Evolutionary conservation across 1,284 basidiomycete species (phyloP), one percentile per base, ranked within the genome.

Genomic region (Papiliotrema flavescens): DNA sequence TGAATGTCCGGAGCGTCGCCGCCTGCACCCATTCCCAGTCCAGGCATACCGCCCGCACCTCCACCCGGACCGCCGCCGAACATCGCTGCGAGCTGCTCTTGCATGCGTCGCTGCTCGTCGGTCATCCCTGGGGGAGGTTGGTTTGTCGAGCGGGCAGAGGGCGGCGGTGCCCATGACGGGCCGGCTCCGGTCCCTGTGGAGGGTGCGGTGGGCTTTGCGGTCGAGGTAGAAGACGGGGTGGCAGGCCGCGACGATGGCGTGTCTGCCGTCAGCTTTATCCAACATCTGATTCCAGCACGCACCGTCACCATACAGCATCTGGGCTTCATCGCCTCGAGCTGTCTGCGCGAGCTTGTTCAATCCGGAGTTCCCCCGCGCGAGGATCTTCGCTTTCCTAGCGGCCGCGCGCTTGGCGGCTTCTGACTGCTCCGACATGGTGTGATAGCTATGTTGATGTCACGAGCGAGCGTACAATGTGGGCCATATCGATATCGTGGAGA

Each of bases 341-440:
- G 75, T 70, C 54, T 73, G 65, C 20, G 75, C 75, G 14, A 77
- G 65, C 49, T 71, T 72, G 11, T 66, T 63, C 2, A 76, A 58
- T 24, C 76, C 74, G 0, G 73, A 62, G 49, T 71, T 74, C 3
- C 75, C 76, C 42, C 75, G 61, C 15, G 76, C 76, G 15, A 75
- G 69, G 59, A 76, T 76, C 57, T 76, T 77, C 17, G 76, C 76
- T 40, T 71, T 71, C 19, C 76, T 65, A 34, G 76, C 74, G 3
- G 75, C 76, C 17, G 75, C 75, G 41, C 74, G 60, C n/a, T 59
- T 56, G 19, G 69, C 66, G 15, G 72, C 72, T 17, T 73, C 72
- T 11, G 66, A 61, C 47, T 65, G 62, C 43, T 62, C 64, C 6
- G 65, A 51, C 65, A 67, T 71, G 49, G 24, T 68, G 40, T 13